These are phyloP conservation scores for Phialophora verrucosa DNA, from an alignment of 2,329 filamentous ascomycete genomes.

Conservation along the genomic window DNA sequence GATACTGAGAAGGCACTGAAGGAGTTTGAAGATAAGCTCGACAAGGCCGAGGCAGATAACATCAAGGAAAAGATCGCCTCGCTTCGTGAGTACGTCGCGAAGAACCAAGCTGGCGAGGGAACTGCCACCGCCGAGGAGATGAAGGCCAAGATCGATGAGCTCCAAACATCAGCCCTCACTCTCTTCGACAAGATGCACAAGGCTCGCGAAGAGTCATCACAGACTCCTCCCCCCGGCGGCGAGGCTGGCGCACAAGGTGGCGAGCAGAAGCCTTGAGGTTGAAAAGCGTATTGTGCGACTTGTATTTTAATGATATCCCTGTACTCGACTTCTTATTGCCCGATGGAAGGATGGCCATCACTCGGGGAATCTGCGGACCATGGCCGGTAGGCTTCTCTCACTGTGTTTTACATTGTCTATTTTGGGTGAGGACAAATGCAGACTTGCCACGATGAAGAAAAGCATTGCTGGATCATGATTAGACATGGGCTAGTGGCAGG, in stretches of 20 bases:
- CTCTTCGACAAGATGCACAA: slow-evolving; percentile 99
- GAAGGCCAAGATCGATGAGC: slow-evolving; percentile 98
- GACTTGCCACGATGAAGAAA: slow-evolving; percentile 8
- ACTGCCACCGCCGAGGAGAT: slow-evolving; percentile 85
- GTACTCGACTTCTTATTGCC: slow-evolving; percentile 34
- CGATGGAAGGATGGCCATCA: slow-evolving; percentile 11
- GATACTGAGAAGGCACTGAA: slow-evolving; percentile 98
- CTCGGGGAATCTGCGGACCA: slow-evolving; percentile 17
- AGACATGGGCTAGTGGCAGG: slow-evolving; percentile 11
- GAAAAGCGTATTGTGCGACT: slow-evolving; percentile 25
- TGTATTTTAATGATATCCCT: slow-evolving; percentile 42
- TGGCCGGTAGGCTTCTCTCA: slow-evolving; percentile 19
- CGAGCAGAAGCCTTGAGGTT: slow-evolving; percentile 55
- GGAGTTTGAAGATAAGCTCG: slow-evolving; percentile 93
- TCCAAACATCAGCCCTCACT: slow-evolving; percentile 92
- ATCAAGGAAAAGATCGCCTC: slow-evolving; percentile 91
- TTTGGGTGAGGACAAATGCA: slow-evolving; percentile 8
- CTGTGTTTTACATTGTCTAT: slow-evolving; percentile 17
- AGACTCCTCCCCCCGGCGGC: slow-evolving; percentile 54
- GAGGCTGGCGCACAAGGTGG: slow-evolving; percentile 37
- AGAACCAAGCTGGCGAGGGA: slow-evolving; percentile 92
- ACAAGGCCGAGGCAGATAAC: slow-evolving; percentile 91
- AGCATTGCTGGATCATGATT: slow-evolving; percentile 24
- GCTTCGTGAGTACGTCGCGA: slow-evolving; percentile 87
- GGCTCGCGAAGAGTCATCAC: slow-evolving; percentile 71